Conservation (phyloP, 208 protist genomes). For the Acanthamoeba royreba region DNA sequence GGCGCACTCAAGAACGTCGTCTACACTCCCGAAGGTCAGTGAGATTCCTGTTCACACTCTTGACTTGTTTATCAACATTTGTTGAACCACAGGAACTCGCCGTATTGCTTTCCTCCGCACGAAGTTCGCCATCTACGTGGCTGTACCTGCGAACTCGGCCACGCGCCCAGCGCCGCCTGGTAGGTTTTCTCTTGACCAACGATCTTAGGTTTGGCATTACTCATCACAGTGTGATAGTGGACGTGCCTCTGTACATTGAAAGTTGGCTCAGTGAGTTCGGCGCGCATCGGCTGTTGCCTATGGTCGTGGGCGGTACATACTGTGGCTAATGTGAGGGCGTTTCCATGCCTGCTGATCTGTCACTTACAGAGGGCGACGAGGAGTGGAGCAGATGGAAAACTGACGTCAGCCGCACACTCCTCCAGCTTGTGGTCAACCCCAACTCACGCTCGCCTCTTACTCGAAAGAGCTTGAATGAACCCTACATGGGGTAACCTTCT, state of each 20-base stretch:
- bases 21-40: background rate
- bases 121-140: background rate
- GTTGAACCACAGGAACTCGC: background rate
- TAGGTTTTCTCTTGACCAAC: background rate
- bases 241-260: background rate
- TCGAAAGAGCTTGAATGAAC: background rate
- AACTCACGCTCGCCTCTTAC: background rate
- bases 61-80: too few relatives aligned
- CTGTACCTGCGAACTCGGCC: background rate
- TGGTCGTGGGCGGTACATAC: background rate
- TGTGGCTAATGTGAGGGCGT: background rate
- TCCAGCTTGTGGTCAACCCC: background rate
- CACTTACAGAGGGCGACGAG: background rate
- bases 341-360: background rate
- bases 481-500: conserved; percentile 12
- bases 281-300: background rate
- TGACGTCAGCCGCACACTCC: background rate
- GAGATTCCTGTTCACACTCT: too few relatives aligned
- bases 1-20: background rate
- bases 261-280: background rate
- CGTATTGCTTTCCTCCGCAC: background rate
- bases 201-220: too few relatives aligned
- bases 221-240: background rate
- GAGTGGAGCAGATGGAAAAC: background rate
- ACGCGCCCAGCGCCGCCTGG: background rate